A percentile compares a stretch with the other conserved stretches of the same genome.
Evolutionary conservation across 2,329 filamentous ascomycete genomes (phyloP).

Genomic region (Davidsoniella australis): DNA sequence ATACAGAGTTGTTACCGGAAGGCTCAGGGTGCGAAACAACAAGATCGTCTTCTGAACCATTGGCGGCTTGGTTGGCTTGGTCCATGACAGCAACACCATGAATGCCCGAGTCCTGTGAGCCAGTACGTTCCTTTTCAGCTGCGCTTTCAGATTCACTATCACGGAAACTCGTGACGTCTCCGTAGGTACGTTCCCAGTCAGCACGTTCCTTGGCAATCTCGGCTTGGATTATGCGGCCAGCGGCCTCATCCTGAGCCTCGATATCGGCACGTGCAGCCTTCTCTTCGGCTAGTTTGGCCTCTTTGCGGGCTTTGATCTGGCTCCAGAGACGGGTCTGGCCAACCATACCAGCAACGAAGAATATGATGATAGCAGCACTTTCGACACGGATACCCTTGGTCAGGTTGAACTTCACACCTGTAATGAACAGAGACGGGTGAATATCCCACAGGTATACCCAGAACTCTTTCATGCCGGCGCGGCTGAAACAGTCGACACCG

Average conservation of each 20-base stretch:
- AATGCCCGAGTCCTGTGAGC: slow-evolving; percentile 6
- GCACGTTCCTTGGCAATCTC: slow-evolving; percentile 42
- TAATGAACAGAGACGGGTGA: slow-evolving; percentile 61
- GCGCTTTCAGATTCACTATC: not conserved
- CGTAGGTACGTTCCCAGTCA: slow-evolving; percentile 66
- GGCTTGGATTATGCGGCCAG: slow-evolving; percentile 49
- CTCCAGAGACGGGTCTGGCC: slow-evolving; percentile 81
- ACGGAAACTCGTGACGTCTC: slow-evolving; percentile 24
- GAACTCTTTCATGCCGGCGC: slow-evolving; percentile 86
- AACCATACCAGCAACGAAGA: slow-evolving; percentile 58
- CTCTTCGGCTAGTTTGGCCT: slow-evolving; percentile 32
- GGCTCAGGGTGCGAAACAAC: slow-evolving; percentile 2
- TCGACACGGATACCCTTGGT: slow-evolving; percentile 79
- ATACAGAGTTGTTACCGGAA: not conserved
- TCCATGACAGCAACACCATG: not conserved
- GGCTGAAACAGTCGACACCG: slow-evolving; percentile 79
- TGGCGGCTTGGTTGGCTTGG: not conserved
- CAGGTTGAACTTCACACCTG: slow-evolving; percentile 62
- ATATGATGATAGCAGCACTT: slow-evolving; percentile 57
- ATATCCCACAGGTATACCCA: slow-evolving; percentile 85
- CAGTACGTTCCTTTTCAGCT: slow-evolving; percentile 1
- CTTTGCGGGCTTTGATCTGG: slow-evolving; percentile 48
- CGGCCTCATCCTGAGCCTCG: slow-evolving; percentile 49
- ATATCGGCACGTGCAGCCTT: slow-evolving; percentile 35
- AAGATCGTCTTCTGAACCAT: not conserved